Percentiles rank a stretch among this genome's conserved stretches.
Evolutionary conservation across 148 eudicot genomes (phyloP).

Genomic region (Camellia granthamiana): DNA sequence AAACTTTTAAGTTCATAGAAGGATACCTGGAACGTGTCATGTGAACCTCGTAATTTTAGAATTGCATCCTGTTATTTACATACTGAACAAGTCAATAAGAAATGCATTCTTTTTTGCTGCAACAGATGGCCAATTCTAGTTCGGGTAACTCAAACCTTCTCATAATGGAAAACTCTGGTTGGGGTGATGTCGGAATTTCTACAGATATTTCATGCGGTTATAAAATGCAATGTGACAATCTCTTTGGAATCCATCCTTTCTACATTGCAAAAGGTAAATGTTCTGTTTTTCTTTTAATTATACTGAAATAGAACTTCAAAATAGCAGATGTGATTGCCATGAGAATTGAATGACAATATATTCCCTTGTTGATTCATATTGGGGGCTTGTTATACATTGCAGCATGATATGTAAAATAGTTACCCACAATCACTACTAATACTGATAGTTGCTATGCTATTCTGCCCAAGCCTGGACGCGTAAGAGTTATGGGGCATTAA

Average conservation of each 20-base stretch:
- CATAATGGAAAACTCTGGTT: conserved; percentile 59
- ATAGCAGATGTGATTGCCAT: not conserved
- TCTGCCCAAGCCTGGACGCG: too few relatives aligned
- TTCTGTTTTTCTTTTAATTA: not conserved
- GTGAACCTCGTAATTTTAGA: not conserved
- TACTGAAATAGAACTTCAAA: not conserved
- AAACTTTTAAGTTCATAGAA: not conserved
- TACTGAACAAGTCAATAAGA: not conserved
- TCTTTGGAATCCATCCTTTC: conserved; percentile 86
- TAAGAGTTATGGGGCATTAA: too few relatives aligned
- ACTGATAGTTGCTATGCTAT: too few relatives aligned
- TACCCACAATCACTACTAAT: too few relatives aligned
- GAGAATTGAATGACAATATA: not conserved
- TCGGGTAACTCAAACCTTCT: conserved; percentile 29
- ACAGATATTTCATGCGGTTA: conserved; percentile 19
- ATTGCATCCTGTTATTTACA: not conserved
- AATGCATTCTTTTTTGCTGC: conserved; percentile 17
- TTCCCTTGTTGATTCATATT: not conserved
- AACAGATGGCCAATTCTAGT: conserved; percentile 36
- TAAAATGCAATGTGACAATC: conserved; percentile 52
- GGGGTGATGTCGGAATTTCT: conserved; percentile 41
- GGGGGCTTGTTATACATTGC: not conserved
- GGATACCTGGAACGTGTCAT: not conserved
- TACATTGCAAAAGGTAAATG: conserved; percentile 66
- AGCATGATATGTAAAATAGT: not conserved